Evolutionary conservation across 371 early-diverging fungal genomes (phyloP).

Genomic region (Gilbertella persicaria): DNA sequence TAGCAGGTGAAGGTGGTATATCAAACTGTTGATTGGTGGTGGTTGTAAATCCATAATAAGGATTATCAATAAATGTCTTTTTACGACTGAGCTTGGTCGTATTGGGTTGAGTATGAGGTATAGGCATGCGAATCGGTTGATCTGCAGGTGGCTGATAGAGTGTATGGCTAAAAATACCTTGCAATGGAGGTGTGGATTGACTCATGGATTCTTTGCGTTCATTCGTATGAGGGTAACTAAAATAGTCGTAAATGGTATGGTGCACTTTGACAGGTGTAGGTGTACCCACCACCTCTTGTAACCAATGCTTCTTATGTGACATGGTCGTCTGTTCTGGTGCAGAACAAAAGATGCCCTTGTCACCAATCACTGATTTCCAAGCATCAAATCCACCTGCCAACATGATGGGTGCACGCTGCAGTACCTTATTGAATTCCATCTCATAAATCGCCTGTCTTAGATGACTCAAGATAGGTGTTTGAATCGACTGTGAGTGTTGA

Average conservation of each 20-base stretch:
- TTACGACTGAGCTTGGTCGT: constrained; percentile 30
- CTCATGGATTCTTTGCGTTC: not conserved
- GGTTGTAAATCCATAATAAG: constrained; percentile 58
- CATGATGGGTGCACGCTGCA: constrained; percentile 60
- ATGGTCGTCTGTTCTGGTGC: not conserved
- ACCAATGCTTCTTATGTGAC: constrained; percentile 2
- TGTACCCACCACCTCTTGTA: not conserved
- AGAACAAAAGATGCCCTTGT: constrained; percentile 32
- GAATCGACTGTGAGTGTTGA: constrained; percentile 41
- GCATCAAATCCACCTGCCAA: constrained; percentile 77
- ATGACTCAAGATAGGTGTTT: constrained; percentile 28
- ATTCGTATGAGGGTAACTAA: not conserved
- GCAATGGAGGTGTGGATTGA: constrained; percentile 1
- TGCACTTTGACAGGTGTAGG: not conserved
- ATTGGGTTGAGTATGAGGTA: constrained; percentile 13
- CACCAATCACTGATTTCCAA: constrained; percentile 59
- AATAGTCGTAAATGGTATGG: not conserved
- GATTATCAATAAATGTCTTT: constrained; percentile 64
- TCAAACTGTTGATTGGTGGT: constrained; percentile 29
- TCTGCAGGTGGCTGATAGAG: constrained; percentile 7
- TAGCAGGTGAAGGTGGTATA: constrained; percentile 26
- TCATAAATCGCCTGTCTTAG: constrained; percentile 63
- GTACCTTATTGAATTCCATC: constrained; percentile 52
- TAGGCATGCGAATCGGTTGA: constrained; percentile 3
- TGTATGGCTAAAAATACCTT: constrained; percentile 7